A percentile compares a stretch with the other conserved stretches of the same genome.
Evolutionary conservation across 257 asterid genomes (phyloP).

Genomic region (Solanum pennellii): DNA sequence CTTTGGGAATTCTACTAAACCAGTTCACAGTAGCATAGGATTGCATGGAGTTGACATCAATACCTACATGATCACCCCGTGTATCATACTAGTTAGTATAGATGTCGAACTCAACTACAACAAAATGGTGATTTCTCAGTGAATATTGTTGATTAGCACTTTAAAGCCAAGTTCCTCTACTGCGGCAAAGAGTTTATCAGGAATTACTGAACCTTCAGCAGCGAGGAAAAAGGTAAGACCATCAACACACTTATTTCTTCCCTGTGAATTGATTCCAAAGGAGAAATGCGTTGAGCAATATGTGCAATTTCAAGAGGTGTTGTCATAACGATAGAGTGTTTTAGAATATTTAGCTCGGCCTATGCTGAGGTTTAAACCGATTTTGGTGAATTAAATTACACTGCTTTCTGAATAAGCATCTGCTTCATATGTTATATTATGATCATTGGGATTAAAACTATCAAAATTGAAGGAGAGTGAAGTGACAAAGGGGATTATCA

Average conservation of each 20-base stretch:
- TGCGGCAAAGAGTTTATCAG: not conserved
- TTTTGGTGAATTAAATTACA: slow-evolving; percentile 17
- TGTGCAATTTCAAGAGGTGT: not conserved
- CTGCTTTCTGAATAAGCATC: not conserved
- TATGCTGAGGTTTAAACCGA: not conserved
- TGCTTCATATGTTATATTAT: not conserved
- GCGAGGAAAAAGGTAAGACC: slow-evolving; percentile 4
- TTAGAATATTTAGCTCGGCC: slow-evolving; percentile 10
- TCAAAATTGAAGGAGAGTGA: no score
- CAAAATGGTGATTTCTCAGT: not conserved
- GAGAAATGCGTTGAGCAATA: slow-evolving; percentile 7
- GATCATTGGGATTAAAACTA: not conserved
- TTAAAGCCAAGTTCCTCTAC: not conserved
- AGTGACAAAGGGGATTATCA: no score
- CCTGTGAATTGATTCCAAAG: not conserved
- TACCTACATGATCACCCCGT: slow-evolving; percentile 17
- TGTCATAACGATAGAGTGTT: not conserved
- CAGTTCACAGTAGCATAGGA: not conserved
- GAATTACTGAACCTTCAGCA: not conserved
- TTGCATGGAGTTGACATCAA: slow-evolving; percentile 13
- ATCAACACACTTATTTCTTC: not conserved
- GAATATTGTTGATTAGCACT: no score
- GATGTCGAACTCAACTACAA: slow-evolving; percentile 8
- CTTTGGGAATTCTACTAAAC: not conserved
- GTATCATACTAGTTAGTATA: not conserved